phyloP scores from a whole-genome alignment of 2,329 filamentous ascomycete species.

The Coniella vitis region DNA sequence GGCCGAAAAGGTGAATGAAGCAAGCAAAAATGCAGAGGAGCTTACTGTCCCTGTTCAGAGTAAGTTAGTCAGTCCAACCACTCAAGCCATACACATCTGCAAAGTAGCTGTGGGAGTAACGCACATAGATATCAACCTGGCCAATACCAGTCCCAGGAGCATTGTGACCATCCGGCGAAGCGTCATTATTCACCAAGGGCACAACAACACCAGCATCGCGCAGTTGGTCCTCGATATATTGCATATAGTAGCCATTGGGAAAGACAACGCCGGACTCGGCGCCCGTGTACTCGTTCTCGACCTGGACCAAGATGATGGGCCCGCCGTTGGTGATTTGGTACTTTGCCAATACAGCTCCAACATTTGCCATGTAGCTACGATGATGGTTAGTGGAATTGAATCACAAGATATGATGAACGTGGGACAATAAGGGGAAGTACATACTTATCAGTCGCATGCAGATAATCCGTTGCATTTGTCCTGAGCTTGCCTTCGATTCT shows the following conservation, averaged over 20 bases:
- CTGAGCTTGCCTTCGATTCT: slow-evolving; percentile 51
- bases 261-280: slow-evolving; percentile 43
- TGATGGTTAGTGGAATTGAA: background rate
- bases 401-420: too few species aligned
- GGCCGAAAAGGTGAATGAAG: too few species aligned
- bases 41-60: slow-evolving; percentile 5
- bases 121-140: slow-evolving; percentile 53
- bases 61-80: background rate
- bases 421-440: slow-evolving; percentile 6
- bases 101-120: background rate
- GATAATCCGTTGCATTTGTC: slow-evolving; percentile 48
- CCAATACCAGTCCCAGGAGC: slow-evolving; percentile 50
- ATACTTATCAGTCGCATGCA: slow-evolving; percentile 55
- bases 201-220: slow-evolving; percentile 63
- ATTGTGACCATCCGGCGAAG: slow-evolving; percentile 50
- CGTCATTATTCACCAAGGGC: slow-evolving; percentile 73
- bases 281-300: slow-evolving; percentile 62
- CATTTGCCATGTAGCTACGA: slow-evolving; percentile 46
- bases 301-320: slow-evolving; percentile 63
- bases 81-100: background rate
- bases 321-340: slow-evolving; percentile 71
- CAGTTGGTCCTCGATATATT: slow-evolving; percentile 65
- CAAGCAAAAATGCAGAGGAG: background rate
- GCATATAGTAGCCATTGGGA: slow-evolving; percentile 62
- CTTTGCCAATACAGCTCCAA: slow-evolving; percentile 55